Base-by-base conservation (phyloP, 1,284 basidiomycete species). In the Cryptococcus jaspeensis region DNA sequence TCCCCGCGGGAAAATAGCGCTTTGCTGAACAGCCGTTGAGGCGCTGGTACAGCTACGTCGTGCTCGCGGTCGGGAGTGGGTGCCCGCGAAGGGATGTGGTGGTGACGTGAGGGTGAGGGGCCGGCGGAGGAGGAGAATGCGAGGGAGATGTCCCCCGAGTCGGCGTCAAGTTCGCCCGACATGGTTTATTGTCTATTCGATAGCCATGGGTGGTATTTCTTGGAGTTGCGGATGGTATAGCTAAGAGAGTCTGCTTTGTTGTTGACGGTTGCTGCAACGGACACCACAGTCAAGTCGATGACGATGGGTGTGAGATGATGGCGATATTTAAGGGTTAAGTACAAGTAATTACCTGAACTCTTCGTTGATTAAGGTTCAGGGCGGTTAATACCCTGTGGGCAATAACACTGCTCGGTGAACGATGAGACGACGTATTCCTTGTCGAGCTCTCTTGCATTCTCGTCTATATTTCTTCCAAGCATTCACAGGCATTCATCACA, bases 11-110 rank as follows among this genome's bases (percentile, higher is more conserved):
- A 32, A 18, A 60, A 53, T n/a, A 60, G 38, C 2, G 58, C 39
- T 50, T 55, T 64, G 32, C 56, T 53, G 20, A 64, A 55, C 25
- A 61, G 42, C 28, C 59, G 54, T 20, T 55, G 57, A 13, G 61
- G 56, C 6, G 54, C 45, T 18, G 59, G 59, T 20, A 44, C 55
- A 18, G 52, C 50, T 4, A 62, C 52, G 15, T 62, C 60, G 12
- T 47, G 45, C 45, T 47, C 23, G 6, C 23, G 18, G 13, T 36
- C 25, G 45, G 23, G 11, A 9, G 23, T 25, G 23, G 45, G 23
- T 11, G 45, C 28, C 28, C 28, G 28, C 23, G 45, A 47, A 25
- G 23, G 45, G 32, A 16, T n/a, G 41, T n/a, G 41, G 18, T 2
- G 18, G 41, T 28, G 45, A n/a, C 45, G 32, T 28, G 45, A 3